Evolutionary conservation across 768 basidiomycete species (phyloP).

Genomic region (Terana coerulea): DNA sequence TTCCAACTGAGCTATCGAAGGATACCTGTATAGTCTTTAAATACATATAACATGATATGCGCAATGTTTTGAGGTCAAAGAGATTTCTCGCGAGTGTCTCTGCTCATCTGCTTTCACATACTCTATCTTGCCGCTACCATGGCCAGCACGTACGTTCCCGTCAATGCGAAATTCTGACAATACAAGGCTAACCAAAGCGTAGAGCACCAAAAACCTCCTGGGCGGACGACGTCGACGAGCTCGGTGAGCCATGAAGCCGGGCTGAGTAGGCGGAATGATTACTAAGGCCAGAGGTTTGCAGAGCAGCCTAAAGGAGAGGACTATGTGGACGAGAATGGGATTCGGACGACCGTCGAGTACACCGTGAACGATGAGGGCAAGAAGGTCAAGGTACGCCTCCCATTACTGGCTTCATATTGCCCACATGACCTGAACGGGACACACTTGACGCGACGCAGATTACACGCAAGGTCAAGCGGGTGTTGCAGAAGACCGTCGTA

Average conservation of each 20-base stretch:
- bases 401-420: background rate
- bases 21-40: background rate
- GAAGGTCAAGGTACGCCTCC: constrained; percentile 76
- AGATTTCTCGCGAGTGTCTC: background rate
- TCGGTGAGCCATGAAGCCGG: no score
- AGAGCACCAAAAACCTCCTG: constrained; percentile 65
- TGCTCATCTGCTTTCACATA: background rate
- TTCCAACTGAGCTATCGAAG: constrained; percentile 16
- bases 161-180: no score
- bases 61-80: background rate
- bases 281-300: no score
- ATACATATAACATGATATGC: background rate
- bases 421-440: background rate
- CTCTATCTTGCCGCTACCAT: constrained; percentile 4
- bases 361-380: constrained; percentile 88
- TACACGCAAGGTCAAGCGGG: constrained; percentile 81
- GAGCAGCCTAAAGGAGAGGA: constrained; percentile 61
- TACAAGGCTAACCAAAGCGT: background rate
- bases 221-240: constrained; percentile 85
- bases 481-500: constrained; percentile 88
- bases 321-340: constrained; percentile 79
- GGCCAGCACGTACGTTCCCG: constrained; percentile 13
- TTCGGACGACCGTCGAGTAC: constrained; percentile 83
- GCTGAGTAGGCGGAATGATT: no score
- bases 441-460: constrained; percentile 50